phyloP scores from a whole-genome alignment of 2,329 filamentous ascomycete species.

The Aspergillus quadrilineatus region DNA sequence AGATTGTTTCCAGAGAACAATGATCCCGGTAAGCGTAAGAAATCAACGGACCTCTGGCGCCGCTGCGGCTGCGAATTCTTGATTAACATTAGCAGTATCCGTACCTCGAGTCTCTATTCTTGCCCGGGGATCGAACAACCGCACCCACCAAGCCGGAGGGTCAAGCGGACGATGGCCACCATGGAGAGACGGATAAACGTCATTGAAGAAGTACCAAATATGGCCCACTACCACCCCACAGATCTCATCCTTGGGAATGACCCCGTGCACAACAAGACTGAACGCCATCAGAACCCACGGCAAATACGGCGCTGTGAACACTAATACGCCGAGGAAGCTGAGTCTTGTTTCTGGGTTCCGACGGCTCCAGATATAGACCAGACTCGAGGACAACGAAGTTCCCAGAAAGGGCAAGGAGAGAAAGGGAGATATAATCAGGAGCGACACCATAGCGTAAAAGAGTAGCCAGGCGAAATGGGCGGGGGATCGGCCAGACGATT shows the following conservation, averaged over 20 bases:
- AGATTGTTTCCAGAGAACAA: neutral
- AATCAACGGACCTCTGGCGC: conserved; percentile 35
- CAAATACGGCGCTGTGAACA: conserved; percentile 90
- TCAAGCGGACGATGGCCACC: conserved; percentile 81
- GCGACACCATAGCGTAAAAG: conserved; percentile 75
- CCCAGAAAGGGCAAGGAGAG: conserved; percentile 92
- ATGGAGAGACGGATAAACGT: conserved; percentile 91
- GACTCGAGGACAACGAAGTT: conserved; percentile 84
- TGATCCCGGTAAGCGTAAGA: neutral
- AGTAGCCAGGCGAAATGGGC: conserved; percentile 96
- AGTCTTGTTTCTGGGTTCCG: conserved; percentile 89
- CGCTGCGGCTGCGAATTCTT: conserved; percentile 34
- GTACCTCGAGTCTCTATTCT: conserved; percentile 21
- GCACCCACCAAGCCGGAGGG: conserved; percentile 85
- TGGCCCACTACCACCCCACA: conserved; percentile 94
- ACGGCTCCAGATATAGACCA: conserved; percentile 97
- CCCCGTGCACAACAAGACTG: conserved; percentile 85
- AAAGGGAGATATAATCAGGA: conserved; percentile 79
- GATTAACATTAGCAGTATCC: conserved; percentile 30
- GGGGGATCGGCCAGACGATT: conserved; percentile 85
- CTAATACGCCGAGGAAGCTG: conserved; percentile 82
- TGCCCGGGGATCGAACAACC: conserved; percentile 64
- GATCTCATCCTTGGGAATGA: conserved; percentile 90
- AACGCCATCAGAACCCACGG: conserved; percentile 96
- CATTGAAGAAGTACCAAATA: conserved; percentile 96